Evolutionary conservation across 2,329 filamentous ascomycete genomes (phyloP), one percentile per base, ranked within the genome.

Genomic region (Raffaelea arxii): DNA sequence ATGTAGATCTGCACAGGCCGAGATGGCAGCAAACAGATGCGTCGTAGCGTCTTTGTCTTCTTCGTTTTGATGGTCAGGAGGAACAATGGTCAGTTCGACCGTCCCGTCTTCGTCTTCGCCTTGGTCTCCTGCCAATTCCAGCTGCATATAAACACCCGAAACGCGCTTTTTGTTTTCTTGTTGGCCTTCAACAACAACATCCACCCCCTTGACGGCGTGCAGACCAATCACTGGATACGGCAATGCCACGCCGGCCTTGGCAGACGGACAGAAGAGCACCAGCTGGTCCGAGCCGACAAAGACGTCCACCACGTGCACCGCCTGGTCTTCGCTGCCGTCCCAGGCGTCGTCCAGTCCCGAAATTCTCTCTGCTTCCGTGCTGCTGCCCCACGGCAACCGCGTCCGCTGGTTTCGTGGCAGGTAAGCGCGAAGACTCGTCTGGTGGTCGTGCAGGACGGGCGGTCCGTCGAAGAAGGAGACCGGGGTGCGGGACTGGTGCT

Each of bases 181-280:
- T n/a, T n/a, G n/a, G n/a, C n/a, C n/a, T n/a, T n/a, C n/a, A n/a
- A n/a, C n/a, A n/a, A n/a, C n/a, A n/a, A n/a, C n/a, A n/a, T n/a
- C n/a, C n/a, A n/a, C n/a, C 35, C 65, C 60, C 63, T 86, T 82
- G 55, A 84, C 77, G 1, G 84, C 86, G 60, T 89, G 85, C 16
- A 90, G 79, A 21, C 80, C 80, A 59, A 91, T 85, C 50, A 77
- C 69, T 3, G 81, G 84, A 62, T 89, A 91, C 0, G 83, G 78
- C 53, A 90, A 84, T 36, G 78, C 72, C 39, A 87, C 65, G 51
- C 85, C 86, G 18, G 66, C 72, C 30, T 70, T 67, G 12, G 70
- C 72, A 4, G 71, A 61, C 12, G 67, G 62, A 53, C 80, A 82
- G 67, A 80, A 89, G 50, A 90, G 62, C 14, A 71, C 78, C 14